These are phyloP conservation scores for Trametes coccinea DNA, from an alignment of 768 basidiomycete species.

Conservation along the genomic window DNA sequence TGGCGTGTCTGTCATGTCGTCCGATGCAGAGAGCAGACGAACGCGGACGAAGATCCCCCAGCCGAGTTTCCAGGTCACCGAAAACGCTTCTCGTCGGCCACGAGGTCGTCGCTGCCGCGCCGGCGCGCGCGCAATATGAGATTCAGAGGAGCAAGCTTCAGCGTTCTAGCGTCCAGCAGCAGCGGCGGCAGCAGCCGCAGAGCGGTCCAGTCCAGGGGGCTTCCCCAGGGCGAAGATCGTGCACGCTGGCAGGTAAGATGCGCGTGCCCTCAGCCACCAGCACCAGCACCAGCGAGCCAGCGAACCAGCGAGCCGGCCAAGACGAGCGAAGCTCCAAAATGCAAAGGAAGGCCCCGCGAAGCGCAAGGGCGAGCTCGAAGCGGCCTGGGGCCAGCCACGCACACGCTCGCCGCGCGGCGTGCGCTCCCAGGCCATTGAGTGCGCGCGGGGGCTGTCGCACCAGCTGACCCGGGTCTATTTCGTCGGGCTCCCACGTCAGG, in stretches of 20 bases:
- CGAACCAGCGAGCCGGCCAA: too few relatives aligned
- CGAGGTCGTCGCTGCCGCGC: not conserved
- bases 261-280: not conserved
- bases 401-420: not conserved
- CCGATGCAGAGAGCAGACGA: not conserved
- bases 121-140: not conserved
- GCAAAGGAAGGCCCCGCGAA: too few relatives aligned
- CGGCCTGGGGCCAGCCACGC: not conserved
- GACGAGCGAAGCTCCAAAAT: too few relatives aligned
- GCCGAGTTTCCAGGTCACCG: not conserved
- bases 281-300: not conserved
- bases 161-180: not conserved
- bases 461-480: constrained; percentile 18
- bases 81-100: constrained; percentile 4
- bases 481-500: constrained; percentile 14
- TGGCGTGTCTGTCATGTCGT: too few relatives aligned
- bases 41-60: not conserved
- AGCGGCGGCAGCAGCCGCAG: too few relatives aligned
- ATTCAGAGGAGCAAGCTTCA: not conserved
- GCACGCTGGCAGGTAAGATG: not conserved
- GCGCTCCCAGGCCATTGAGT: constrained; percentile 17
- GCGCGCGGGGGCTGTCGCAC: constrained; percentile 6
- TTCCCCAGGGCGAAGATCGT: not conserved
- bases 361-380: not conserved
- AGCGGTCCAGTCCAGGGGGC: not conserved